Evolutionary conservation across 768 basidiomycete species (phyloP).

Genomic region (Floccularia luteovirens): DNA sequence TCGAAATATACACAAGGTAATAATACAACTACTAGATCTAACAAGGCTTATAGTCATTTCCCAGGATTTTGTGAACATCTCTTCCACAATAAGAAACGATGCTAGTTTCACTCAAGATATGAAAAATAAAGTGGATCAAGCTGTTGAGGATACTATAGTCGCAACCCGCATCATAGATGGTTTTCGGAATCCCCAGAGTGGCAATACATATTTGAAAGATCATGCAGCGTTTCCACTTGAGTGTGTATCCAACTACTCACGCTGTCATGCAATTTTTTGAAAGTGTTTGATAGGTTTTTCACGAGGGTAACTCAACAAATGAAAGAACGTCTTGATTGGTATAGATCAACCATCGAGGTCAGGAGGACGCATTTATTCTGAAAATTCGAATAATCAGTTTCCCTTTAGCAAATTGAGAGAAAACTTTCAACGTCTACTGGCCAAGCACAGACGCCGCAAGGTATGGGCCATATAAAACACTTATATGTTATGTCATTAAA

Average conservation of each 20-base stretch:
- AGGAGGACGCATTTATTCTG: constrained; percentile 7
- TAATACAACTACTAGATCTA: neutral
- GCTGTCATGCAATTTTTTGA: no score
- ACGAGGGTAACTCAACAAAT: constrained; percentile 64
- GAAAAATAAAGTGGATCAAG: constrained; percentile 67
- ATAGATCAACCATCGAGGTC: constrained; percentile 77
- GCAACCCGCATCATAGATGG: constrained; percentile 75
- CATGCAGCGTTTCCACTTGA: constrained; percentile 79
- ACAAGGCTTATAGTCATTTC: neutral
- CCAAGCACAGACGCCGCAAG: constrained; percentile 71
- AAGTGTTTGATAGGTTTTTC: constrained; percentile 60
- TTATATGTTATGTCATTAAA: constrained; percentile 3
- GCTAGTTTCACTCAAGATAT: constrained; percentile 60
- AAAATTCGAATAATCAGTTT: constrained; percentile 5
- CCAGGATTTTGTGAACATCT: constrained; percentile 60
- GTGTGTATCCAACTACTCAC: no score
- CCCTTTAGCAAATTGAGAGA: constrained; percentile 69
- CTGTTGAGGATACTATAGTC: constrained; percentile 74
- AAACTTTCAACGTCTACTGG: constrained; percentile 63
- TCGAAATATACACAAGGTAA: constrained; percentile 59
- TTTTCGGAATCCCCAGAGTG: constrained; percentile 67
- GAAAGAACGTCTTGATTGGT: constrained; percentile 67
- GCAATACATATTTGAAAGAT: constrained; percentile 64
- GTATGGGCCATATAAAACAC: constrained; percentile 25
- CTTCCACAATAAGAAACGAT: constrained; percentile 61